Percentiles rank a stretch among this genome's conserved stretches.
phyloP scores from a whole-genome alignment of 2,329 filamentous ascomycete genomes.

The Dothistroma septosporum region DNA sequence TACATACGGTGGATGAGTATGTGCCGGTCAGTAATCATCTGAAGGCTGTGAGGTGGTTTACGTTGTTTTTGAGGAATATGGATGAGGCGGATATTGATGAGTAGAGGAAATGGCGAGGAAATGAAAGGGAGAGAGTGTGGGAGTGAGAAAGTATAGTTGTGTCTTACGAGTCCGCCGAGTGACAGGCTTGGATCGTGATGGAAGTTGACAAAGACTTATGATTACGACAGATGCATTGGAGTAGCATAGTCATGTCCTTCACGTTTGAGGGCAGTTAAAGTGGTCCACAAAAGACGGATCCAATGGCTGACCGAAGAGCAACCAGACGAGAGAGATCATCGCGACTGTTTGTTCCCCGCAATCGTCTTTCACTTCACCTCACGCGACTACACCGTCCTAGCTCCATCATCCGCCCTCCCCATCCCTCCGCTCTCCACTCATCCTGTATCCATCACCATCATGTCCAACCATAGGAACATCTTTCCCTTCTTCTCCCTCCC shows the following conservation, averaged over 20 bases:
- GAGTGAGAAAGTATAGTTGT: no score
- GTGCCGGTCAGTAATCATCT: slow-evolving; percentile 40
- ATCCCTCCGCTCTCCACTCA: no score
- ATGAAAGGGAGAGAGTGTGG: background rate
- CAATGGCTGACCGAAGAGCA: no score
- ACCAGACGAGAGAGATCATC: no score
- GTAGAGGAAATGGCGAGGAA: background rate
- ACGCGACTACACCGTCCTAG: background rate
- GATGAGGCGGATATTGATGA: slow-evolving; percentile 40
- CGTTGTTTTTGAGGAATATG: slow-evolving; percentile 43
- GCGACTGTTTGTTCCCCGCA: no score
- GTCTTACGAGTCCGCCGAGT: no score
- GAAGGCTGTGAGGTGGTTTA: slow-evolving; percentile 41
- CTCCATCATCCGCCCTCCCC: no score
- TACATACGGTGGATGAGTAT: slow-evolving; percentile 35
- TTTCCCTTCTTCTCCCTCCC: slow-evolving; percentile 10
- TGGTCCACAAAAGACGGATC: background rate
- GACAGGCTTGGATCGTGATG: background rate
- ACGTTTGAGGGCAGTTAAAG: background rate
- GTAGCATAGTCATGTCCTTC: background rate
- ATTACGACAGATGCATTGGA: background rate
- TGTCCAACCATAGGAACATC: background rate
- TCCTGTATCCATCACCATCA: background rate
- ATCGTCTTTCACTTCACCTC: background rate
- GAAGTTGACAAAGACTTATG: background rate